A percentile compares a stretch with the other conserved stretches of the same genome.
These are phyloP conservation scores for Paxillus involutus DNA, from an alignment of 768 basidiomycete species.

Conservation along the genomic window DNA sequence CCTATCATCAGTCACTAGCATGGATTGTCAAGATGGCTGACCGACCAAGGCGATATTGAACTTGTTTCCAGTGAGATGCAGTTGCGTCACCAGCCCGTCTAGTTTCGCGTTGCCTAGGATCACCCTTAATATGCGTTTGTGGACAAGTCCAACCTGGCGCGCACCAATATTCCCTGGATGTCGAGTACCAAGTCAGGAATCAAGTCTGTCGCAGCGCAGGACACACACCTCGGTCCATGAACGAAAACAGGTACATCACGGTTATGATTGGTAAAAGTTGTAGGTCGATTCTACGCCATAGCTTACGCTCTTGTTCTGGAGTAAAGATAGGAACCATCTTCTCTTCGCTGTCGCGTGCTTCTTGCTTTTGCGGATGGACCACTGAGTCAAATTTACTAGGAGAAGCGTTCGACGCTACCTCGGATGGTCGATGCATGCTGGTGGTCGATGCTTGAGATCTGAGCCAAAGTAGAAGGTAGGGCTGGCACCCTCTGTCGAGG, in stretches of 20 bases:
- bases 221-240: constrained; percentile 54
- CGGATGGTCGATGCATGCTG: no score
- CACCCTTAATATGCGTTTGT: not conserved
- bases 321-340: constrained; percentile 21
- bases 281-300: constrained; percentile 58
- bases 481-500: no score
- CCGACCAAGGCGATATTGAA: constrained; percentile 64
- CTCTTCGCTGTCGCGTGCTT: not conserved
- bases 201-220: not conserved
- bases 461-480: no score
- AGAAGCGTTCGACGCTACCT: no score
- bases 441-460: no score
- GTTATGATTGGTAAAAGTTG: constrained; percentile 56
- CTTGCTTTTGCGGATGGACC: no score
- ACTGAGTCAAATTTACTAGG: no score
- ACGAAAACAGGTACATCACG: constrained; percentile 59
- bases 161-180: constrained; percentile 1
- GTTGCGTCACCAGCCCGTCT: constrained; percentile 54
- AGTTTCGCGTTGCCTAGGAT: constrained; percentile 56
- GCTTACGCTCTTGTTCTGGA: constrained; percentile 45
- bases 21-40: constrained; percentile 27
- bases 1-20: not conserved
- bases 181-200: not conserved
- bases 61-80: constrained; percentile 53
- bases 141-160: not conserved